A percentile compares a stretch with the other conserved stretches of the same genome.
These are phyloP conservation scores for Coniochaeta prunicola DNA, from an alignment of 2,329 filamentous ascomycete species.

Conservation along the genomic window DNA sequence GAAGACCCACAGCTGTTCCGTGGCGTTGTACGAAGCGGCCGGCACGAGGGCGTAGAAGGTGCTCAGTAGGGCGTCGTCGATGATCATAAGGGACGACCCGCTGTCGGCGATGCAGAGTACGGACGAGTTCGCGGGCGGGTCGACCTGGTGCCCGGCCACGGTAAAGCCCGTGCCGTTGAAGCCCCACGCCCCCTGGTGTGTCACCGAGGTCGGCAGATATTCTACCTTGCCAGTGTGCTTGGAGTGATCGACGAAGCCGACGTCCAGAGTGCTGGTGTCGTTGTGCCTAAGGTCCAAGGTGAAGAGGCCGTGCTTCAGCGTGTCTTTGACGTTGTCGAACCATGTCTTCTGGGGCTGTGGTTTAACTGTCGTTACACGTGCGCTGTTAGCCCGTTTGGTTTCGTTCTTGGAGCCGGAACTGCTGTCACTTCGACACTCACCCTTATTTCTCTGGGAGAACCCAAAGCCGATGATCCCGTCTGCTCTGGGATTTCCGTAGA, in stretches of 20 bases:
- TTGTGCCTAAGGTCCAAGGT: background rate
- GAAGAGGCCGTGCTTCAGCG: background rate
- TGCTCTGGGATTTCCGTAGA: background rate
- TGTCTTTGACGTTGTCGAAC: background rate
- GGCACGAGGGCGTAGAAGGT: background rate
- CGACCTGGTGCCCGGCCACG: background rate
- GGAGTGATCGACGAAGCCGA: background rate
- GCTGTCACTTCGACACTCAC: background rate
- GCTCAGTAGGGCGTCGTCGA: background rate
- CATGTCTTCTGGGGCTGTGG: background rate
- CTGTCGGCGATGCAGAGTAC: background rate
- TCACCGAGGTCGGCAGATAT: background rate
- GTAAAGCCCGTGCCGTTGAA: background rate
- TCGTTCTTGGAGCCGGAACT: background rate
- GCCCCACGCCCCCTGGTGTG: background rate
- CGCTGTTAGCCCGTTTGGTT: background rate
- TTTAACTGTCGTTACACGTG: background rate
- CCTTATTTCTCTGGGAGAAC: background rate
- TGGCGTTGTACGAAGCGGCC: background rate
- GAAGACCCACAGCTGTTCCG: background rate
- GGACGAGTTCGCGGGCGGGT: background rate
- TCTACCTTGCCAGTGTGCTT: background rate
- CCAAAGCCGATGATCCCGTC: background rate
- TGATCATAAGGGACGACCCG: background rate
- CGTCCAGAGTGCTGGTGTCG: background rate